Conservation (phyloP, 257 asterid genomes). For the Rehmannia glutinosa region DNA sequence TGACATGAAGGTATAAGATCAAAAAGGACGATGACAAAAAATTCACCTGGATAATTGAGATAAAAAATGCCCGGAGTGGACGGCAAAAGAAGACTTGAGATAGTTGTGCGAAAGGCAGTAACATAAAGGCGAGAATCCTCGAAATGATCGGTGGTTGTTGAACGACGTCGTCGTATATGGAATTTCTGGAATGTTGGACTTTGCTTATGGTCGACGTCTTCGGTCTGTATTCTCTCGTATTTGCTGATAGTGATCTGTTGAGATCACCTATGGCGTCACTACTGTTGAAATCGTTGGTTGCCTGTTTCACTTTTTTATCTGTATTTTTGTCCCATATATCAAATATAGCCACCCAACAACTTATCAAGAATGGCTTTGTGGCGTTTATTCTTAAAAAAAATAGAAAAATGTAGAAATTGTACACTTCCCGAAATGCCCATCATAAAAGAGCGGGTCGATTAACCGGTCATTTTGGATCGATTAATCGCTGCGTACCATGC, state of each 20-base stretch:
- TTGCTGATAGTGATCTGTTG: constrained; percentile 14
- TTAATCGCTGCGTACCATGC: too few relatives aligned
- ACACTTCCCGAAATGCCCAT: too few relatives aligned
- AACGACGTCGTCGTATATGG: constrained; percentile 21
- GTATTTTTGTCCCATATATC: too few relatives aligned
- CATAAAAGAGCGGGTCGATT: too few relatives aligned
- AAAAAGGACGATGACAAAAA: background rate
- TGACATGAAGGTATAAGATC: background rate
- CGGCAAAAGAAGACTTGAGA: constrained; percentile 4
- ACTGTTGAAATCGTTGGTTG: constrained; percentile 3
- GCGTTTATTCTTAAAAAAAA: too few relatives aligned
- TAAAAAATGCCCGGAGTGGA: constrained; percentile 1
- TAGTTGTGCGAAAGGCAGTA: background rate
- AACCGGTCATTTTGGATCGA: too few relatives aligned
- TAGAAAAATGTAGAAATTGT: too few relatives aligned
- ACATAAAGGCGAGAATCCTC: background rate
- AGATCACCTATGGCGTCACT: constrained; percentile 19
- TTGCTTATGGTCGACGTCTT: constrained; percentile 17
- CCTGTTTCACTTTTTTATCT: too few relatives aligned
- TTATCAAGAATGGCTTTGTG: too few relatives aligned
- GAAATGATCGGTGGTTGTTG: constrained; percentile 22
- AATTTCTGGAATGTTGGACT: background rate
- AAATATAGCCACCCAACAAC: too few relatives aligned
- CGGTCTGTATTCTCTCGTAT: constrained; percentile 1
- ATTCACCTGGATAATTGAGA: constrained; percentile 25